Percentiles rank a stretch among this genome's conserved stretches.
Evolutionary conservation across 331 rosid species (phyloP).

Genomic region (Ulmus americana): DNA sequence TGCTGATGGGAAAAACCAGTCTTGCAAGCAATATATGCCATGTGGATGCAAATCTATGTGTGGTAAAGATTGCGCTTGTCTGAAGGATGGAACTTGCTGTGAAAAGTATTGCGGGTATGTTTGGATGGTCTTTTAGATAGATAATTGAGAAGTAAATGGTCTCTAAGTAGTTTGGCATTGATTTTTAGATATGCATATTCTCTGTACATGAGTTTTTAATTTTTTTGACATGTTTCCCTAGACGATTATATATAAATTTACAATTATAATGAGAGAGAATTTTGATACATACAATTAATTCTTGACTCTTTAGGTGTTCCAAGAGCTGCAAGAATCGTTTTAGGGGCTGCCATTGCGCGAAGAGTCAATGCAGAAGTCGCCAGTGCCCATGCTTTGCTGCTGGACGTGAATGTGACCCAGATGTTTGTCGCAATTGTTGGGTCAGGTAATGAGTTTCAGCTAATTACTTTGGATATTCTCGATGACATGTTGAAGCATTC

Average conservation of each 20-base stretch:
- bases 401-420: constrained; percentile 84
- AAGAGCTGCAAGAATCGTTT: constrained; percentile 70
- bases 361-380: constrained; percentile 82
- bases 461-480: background rate
- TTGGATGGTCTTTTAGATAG: background rate
- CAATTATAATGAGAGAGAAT: constrained; percentile 1
- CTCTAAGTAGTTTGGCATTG: background rate
- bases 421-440: constrained; percentile 93
- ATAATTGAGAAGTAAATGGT: background rate
- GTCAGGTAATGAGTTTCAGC: constrained; percentile 50
- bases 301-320: constrained; percentile 53
- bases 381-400: constrained; percentile 93
- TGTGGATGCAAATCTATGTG: constrained; percentile 68
- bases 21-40: constrained; percentile 56
- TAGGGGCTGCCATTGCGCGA: constrained; percentile 82
- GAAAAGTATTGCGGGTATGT: constrained; percentile 95
- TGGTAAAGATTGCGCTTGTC: constrained; percentile 74
- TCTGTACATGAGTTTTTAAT: background rate
- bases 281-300: background rate
- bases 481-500: background rate
- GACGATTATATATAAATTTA: background rate
- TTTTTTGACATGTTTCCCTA: background rate
- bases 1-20: constrained; percentile 46
- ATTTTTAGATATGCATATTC: background rate
- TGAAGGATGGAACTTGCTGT: constrained; percentile 51